Base-by-base conservation (phyloP, 768 basidiomycete species). In the Infundibulicybe gibba region DNA sequence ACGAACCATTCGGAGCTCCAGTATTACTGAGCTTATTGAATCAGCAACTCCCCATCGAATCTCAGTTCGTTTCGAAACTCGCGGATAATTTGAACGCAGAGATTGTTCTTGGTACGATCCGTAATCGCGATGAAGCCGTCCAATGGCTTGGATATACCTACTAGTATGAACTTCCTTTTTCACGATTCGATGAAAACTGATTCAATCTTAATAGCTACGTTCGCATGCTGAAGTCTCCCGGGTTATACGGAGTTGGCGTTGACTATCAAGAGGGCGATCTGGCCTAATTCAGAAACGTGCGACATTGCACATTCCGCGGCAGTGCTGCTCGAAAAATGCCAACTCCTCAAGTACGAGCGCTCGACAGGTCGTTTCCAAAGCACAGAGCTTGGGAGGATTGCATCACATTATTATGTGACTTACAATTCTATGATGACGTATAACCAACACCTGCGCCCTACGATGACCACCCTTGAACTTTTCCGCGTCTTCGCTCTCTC, bases 91-190 rank as follows among this genome's bases (percentile, higher is more conserved):
- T 98, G 56, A 98, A 98, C 63, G 97, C 95, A 12, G 97, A 98
- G 71, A 88, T 98, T 37, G 95, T 98, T 1, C 74, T 97, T 14
- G 97, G 97, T 5, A 94, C 90, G 0, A 85, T 98, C 45, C 75
- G 97, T 54, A 98, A 97, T 66, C 76, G 94, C 16, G 94, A 98
- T 58, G 95, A 98, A 60, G 97, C 93, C 5, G 94, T 97, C 1
- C 91, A 97, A 60, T 98, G 94, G 95, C 68, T 97, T 10, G 94
- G 94, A 0, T 97, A 94, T 58, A 94, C 93, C 0, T 97, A 94
- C 64, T 62, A 94, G 87, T 92, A 60, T 57, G 87, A 75, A 20
- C 42, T 43, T 31, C 43, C 39, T 44, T 41, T 49, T 32, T 20
- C 45, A 54, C 37, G 54, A 59, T 11, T 40, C 14, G 3, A 9